Evolutionary conservation across 768 basidiomycete genomes (phyloP).

Genomic region (Suillus decipiens): DNA sequence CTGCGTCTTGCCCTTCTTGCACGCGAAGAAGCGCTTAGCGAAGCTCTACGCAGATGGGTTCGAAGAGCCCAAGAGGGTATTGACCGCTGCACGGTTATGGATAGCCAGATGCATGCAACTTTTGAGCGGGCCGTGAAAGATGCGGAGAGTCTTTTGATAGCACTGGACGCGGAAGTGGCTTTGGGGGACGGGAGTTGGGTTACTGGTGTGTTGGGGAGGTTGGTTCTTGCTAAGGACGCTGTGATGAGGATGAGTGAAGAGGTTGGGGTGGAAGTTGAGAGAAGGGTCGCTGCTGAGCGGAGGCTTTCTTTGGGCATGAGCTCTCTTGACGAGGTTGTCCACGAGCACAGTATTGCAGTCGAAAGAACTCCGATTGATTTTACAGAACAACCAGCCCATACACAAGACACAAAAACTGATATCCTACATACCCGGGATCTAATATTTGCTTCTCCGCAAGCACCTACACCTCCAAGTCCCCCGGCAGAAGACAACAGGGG

Average conservation of each 20-base stretch:
- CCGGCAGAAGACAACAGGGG: neutral
- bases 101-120: constrained; percentile 18
- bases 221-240: constrained; percentile 49
- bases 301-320: neutral
- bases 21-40: constrained; percentile 62
- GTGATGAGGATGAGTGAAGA: constrained; percentile 58
- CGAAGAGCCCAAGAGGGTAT: constrained; percentile 48
- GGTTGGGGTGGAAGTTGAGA: constrained; percentile 54
- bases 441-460: neutral
- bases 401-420: neutral
- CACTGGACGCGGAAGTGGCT: constrained; percentile 37
- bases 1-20: constrained; percentile 61
- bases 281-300: constrained; percentile 40
- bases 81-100: constrained; percentile 28
- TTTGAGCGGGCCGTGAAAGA: constrained; percentile 37
- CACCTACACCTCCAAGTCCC: neutral
- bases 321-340: neutral
- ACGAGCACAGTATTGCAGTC: neutral
- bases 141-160: constrained; percentile 35
- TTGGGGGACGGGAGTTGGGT: constrained; percentile 19
- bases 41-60: constrained; percentile 58
- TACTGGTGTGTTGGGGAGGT: constrained; percentile 53
- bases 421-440: neutral
- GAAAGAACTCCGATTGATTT: neutral
- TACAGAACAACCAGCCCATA: neutral